Percentiles rank a stretch among this genome's conserved stretches.
Evolutionary conservation across 306 rosid genomes (phyloP).

Genomic region (Leucaena leucocephala): DNA sequence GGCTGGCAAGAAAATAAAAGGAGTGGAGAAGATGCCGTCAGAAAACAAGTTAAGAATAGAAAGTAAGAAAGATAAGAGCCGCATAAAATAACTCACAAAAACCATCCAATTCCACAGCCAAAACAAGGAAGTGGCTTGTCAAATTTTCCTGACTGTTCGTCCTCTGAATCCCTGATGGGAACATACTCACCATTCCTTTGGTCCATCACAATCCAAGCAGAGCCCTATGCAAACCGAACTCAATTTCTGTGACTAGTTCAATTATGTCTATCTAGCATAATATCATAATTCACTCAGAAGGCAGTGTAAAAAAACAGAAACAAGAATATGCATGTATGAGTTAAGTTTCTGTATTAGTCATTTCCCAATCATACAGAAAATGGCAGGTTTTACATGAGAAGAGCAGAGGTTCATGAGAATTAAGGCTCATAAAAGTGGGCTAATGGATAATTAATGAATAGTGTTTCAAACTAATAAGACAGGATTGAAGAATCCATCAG

Average conservation of each 20-base stretch:
- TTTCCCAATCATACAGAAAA: slow-evolving; percentile 1
- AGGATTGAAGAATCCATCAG: background rate
- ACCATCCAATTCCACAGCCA: slow-evolving; percentile 70
- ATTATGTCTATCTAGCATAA: slow-evolving; percentile 7
- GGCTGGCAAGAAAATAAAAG: slow-evolving; percentile 48
- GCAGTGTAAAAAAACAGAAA: background rate
- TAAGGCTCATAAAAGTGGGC: background rate
- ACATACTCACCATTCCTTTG: slow-evolving; percentile 39
- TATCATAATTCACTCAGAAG: slow-evolving; percentile 18
- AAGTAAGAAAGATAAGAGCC: slow-evolving; percentile 3
- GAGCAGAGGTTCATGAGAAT: background rate
- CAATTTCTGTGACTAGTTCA: slow-evolving; percentile 35
- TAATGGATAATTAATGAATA: background rate
- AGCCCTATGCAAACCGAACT: slow-evolving; percentile 38
- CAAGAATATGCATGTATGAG: background rate
- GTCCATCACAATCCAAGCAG: slow-evolving; percentile 45
- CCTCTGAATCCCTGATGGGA: slow-evolving; percentile 40
- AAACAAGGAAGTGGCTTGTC: slow-evolving; percentile 63
- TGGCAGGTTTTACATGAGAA: background rate
- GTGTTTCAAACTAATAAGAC: background rate
- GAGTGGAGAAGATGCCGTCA: slow-evolving; percentile 26
- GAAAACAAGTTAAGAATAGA: slow-evolving; percentile 19
- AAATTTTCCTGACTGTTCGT: slow-evolving; percentile 52
- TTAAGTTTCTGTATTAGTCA: background rate
- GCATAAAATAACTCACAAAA: slow-evolving; percentile 50